These are phyloP conservation scores for Metschnikowia reukaufii DNA, from an alignment of 805 yeast species.

Conservation along the genomic window DNA sequence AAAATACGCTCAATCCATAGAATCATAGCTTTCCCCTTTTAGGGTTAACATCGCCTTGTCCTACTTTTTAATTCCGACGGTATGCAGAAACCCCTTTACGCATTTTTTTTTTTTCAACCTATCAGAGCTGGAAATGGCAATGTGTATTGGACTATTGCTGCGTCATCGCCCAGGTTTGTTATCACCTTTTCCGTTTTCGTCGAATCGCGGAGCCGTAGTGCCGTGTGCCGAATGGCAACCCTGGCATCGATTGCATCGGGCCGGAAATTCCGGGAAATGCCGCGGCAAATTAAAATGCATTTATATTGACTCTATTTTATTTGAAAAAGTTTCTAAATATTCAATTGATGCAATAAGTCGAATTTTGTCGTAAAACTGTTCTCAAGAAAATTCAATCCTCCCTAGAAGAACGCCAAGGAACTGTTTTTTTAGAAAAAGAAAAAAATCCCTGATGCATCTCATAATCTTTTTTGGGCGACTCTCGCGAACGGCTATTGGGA, in stretches of 20 bases:
- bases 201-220: constrained; percentile 2
- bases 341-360: not conserved
- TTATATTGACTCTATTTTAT: not conserved
- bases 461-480: constrained; percentile 1
- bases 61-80: not conserved
- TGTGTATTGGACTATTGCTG: not conserved
- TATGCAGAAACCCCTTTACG: not conserved
- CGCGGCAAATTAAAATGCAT: not conserved
- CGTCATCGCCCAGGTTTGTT: constrained; percentile 2
- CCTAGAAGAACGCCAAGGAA: not conserved
- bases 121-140: not conserved
- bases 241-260: not conserved
- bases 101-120: not conserved
- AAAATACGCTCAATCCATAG: too few relatives aligned
- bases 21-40: not conserved
- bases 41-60: not conserved
- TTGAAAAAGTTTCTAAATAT: not conserved
- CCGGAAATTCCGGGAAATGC: not conserved
- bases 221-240: not conserved
- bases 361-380: not conserved
- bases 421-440: not conserved
- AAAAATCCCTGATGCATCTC: not conserved
- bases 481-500: not conserved
- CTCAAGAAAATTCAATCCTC: not conserved
- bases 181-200: constrained; percentile 5